Evolutionary conservation across 176 grass and related monocot genomes (phyloP), one percentile per base, ranked within the genome.

Genomic region (Raddia distichophylla): DNA sequence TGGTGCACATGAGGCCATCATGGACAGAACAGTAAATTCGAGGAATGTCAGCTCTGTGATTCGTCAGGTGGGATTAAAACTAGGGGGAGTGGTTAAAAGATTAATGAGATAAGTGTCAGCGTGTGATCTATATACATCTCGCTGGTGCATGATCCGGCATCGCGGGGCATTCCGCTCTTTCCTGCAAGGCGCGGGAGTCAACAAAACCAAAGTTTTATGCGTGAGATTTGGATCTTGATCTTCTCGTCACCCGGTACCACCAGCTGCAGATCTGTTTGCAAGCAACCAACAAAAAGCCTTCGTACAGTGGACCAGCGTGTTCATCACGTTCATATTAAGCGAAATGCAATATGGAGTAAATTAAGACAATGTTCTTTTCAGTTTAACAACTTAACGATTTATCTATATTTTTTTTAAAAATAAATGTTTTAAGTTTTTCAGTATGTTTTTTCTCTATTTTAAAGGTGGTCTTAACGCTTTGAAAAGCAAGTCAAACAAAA

Each of bases 21-120:
- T 16, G 46, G 33, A 13, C 7, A 49, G 42, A 32, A 75, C 17
- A 50, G 71, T 76, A 76, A 86, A 81, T 82, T 87, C 71, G 63
- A 69, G 76, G 78, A 87, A 87, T 87, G 71, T 82, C 63, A 81
- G 53, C 44, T 6, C 61, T 44, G 9, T 59, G 50, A 86, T 80
- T 80, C 70, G 77, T 67, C 32, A 37, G 61, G 11, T 42, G 4
- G 9, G 60, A 67, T 80, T 67, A 67, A 13, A n/a, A 65, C 34
- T 52, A 35, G 37, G 18, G 14, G 5, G 16, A 35, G 43, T 19
- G n/a, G 2, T 14, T 74, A 75, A 56, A 83, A 75, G 48, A 66
- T 70, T 1, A 12, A 13, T 8, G 45, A 32, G 54, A 43, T 14
- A 17, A 42, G 37, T 40, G 37, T 40, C 1, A 34, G 18, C 18